Base-by-base conservation (phyloP, 1,139 yeast genomes). In the Pichia sp. region DNA sequence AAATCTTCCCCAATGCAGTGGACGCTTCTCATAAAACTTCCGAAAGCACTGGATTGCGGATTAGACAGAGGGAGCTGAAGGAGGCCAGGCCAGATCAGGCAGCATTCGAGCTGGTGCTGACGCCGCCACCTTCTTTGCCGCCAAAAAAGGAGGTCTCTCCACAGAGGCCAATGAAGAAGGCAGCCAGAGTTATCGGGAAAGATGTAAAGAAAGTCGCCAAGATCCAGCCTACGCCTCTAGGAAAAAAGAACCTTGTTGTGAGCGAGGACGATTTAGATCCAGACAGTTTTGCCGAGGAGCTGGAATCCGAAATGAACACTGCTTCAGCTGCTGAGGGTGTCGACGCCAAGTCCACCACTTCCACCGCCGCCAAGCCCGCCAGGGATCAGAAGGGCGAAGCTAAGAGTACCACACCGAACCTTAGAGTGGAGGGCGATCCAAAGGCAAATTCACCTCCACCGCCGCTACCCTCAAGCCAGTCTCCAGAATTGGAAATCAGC, bases 261-360 rank as follows among this genome's bases (percentile, higher is more conserved):
- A 36, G 40, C 40, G 76, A 75, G 55, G 67, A 56, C 24, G 24
- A 20, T 20, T 20, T 20, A 68, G 75, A 43, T 54, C 66, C 51
- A 65, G 74, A 48, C 60, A 62, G 48, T 70, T 52, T 57, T 48
- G 63, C 61, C 1, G 60, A 55, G 30, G 61, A 58, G 20, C 20
- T 58, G 17, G 62, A 69, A 53, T 72, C 69, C 20, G 71, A 63
- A 7, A 58, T 63, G 7, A 62, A 60, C 24, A 10, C 3, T 6
- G 12, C 29, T 20, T 20, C 24, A 20, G 24, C 24, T 27, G 31
- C 41, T 3, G 46, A 46, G 12, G 48, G 27, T 1, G 38, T 31
- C 29, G 50, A 52, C 24, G 45, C 24, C 24, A 38, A 17, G 33
- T 16, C 20, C 3, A 20, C 24, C 24, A 20, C 24, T 2, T 20